Base-by-base conservation (phyloP, 2,329 filamentous ascomycete species). In the Cercospora zeae-maydis region DNA sequence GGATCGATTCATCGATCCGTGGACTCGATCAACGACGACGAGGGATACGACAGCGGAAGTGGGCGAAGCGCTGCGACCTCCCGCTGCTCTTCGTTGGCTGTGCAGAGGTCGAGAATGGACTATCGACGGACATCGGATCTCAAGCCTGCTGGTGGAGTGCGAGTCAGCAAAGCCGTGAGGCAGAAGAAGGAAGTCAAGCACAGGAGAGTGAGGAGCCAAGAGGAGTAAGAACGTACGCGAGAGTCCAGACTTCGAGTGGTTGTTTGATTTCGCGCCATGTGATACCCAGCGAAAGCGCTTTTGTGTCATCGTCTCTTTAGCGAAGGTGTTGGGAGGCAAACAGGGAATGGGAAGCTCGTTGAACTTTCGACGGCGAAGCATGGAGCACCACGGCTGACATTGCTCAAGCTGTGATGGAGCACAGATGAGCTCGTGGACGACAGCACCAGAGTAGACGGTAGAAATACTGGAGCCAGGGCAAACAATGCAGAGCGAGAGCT, bases 121-220 rank as follows among this genome's bases (percentile, higher is more conserved):
- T 68, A 67, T 52, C 47, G 70, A 42, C 57, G 69, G 10, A 68
- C 68, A 14, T 67, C 66, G 10, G 70, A 72, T 34, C 49, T 70
- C 36, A 70, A 66, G 60, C 59, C 57, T 7, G 60, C 61, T 9
- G 66, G 71, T 14, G 57, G 57, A 36, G 70, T 67, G 13, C 67
- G 69, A 51, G 71, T 73, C 19, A 70, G 62, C 58, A 73, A 73
- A 64, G 58, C 64, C n/a, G 59, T 65, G 21, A 47, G 70, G 19
- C 63, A 71, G 30, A 62, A 69, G 53, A 69, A 66, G 54, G 65
- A 69, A 2, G 42, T 57, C 37, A 63, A 61, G 59, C 63, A 67
- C 31, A 64, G 57, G 42, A 55, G 65, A 31, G 58, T 64, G 58
- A 54, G 62, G 37, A 71, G 65, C 55, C 56, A 66, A 30, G 69